Base-by-base conservation (phyloP, 2,329 filamentous ascomycete species). In the Penicillium expansum region DNA sequence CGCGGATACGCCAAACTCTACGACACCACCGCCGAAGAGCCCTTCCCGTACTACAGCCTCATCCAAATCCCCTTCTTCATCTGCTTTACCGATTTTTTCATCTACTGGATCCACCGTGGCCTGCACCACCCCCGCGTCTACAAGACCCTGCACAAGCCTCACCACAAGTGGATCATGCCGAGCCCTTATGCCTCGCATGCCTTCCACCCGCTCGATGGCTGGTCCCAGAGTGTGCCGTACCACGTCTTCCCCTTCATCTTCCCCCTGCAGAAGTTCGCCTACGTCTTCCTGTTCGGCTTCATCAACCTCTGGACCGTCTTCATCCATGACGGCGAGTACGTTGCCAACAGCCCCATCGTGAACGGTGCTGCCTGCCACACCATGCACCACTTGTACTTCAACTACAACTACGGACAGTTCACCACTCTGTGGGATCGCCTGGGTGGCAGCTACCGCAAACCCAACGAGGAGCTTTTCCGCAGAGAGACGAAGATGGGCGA, bases 91-190 rank as follows among this genome's bases (percentile, higher is more conserved):
- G 92, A 96, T 77, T 88, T 88, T 74, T 86, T 83, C 78, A 92
- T 96, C 79, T 96, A 96, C 82, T 91, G 89, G 83, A 93, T 95
- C 69, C 92, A 96, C 79, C 88, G 92, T 56, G 88, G 85, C 56
- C 83, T 95, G 60, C 92, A 96, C 77, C 87, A 92, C 76, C 90
- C 90, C 16, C 71, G 77, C 45, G 73, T 94, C 66, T 97, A 97
- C 84, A 95, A 92, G 80, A 81, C 81, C 64, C 82, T 97, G 48
- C 93, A 97, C 84, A 97, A 97, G 85, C 88, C 92, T 64, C 93
- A 97, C 78, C 93, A 97, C 86, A 97, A 96, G 81, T 97, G 93
- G 93, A 97, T 97, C 77, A 95, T 97, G 91, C 93, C 93, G 3
- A 96, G 91, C 3, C 93, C 93, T 0, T 97, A 86, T 74, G 92